Conservation (phyloP, 78 protist species). For the Planoprotostelium fungivorum region DNA sequence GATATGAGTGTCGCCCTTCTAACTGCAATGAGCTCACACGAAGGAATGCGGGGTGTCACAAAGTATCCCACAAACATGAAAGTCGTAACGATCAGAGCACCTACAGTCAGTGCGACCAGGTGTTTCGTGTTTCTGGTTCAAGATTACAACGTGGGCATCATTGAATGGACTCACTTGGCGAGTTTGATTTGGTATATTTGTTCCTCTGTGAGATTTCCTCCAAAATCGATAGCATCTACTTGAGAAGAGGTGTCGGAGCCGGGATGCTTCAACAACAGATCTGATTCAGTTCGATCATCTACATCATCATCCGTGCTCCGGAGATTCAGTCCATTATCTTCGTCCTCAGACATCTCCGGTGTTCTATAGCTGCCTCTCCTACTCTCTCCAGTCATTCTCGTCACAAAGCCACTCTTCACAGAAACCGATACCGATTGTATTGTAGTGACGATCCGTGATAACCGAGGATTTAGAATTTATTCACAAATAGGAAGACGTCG, state of each 20-base stretch:
- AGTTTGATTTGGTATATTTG: neutral
- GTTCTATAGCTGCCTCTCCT: no score
- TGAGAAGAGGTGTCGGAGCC: neutral
- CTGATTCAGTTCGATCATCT: neutral
- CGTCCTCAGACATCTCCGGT: no score
- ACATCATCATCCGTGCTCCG: no score
- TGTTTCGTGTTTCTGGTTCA: neutral
- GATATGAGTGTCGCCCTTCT: neutral
- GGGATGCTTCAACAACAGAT: no score
- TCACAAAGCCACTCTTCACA: no score
- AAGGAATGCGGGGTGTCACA: neutral
- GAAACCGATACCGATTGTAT: no score
- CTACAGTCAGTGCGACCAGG: neutral
- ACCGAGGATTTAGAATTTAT: neutral
- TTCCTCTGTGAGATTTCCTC: neutral
- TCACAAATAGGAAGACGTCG: no score
- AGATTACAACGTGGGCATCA: neutral
- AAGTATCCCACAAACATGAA: neutral
- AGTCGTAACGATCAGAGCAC: neutral
- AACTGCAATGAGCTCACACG: neutral
- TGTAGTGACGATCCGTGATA: no score
- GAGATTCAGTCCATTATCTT: no score
- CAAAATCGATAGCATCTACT: neutral
- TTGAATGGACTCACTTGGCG: neutral
- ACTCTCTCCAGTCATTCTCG: no score